These are phyloP conservation scores for Stropharia rugosoannulata DNA, from an alignment of 768 basidiomycete species.

Conservation along the genomic window DNA sequence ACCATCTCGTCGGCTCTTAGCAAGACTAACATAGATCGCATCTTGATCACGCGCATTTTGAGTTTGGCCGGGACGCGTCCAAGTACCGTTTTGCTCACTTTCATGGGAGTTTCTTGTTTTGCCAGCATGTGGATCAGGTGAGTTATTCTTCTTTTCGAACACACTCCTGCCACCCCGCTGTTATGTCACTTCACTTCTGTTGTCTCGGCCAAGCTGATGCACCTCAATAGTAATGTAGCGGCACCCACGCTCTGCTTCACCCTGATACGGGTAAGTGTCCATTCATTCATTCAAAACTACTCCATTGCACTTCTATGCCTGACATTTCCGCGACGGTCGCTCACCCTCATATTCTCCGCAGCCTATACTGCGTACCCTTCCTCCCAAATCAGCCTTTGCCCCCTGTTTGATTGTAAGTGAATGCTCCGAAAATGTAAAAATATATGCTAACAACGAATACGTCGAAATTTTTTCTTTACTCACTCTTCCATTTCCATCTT, in stretches of 20 bases:
- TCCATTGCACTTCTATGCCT: neutral
- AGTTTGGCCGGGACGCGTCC: conserved; percentile 89
- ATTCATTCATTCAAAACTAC: neutral
- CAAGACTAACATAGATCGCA: conserved; percentile 92
- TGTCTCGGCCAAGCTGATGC: conserved; percentile 3
- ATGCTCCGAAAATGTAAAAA: neutral
- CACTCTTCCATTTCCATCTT: conserved; percentile 2
- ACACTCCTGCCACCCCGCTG: neutral
- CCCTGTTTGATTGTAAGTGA: conserved; percentile 85
- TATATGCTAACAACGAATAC: neutral
- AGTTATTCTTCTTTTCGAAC: conserved; percentile 10
- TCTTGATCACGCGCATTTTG: conserved; percentile 88
- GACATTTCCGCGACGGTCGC: conserved; percentile 4
- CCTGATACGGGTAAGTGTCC: conserved; percentile 77
- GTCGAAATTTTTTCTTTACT: neutral
- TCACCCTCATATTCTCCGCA: conserved; percentile 28
- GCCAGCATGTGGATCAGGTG: conserved; percentile 99
- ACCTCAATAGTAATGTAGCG: conserved; percentile 77
- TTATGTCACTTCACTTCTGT: conserved; percentile 3
- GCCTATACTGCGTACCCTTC: conserved; percentile 93
- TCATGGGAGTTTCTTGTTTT: conserved; percentile 97
- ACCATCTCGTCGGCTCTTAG: conserved; percentile 95
- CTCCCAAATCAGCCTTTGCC: conserved; percentile 81
- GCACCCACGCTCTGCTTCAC: conserved; percentile 97
- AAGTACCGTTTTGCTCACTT: conserved; percentile 82